phyloP scores from a whole-genome alignment of 2,329 filamentous ascomycete genomes.

The Fusarium armeniacum region DNA sequence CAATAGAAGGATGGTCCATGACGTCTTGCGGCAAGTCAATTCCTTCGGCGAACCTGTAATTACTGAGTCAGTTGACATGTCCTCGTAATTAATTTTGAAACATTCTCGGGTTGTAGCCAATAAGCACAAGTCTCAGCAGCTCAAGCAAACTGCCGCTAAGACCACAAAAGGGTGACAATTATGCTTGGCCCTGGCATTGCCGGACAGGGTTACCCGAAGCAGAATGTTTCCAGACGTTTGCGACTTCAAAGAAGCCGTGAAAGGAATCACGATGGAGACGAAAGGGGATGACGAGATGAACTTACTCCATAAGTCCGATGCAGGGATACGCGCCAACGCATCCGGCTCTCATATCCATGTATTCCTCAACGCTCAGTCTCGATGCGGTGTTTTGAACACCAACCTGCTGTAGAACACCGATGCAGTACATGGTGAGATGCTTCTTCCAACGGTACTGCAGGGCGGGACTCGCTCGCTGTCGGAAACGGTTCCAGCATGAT shows the following conservation, averaged over 20 bases:
- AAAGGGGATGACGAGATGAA: constrained; percentile 13
- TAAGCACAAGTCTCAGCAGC: not conserved
- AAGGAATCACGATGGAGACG: constrained; percentile 1
- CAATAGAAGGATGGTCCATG: constrained; percentile 26
- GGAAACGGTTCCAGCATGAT: constrained; percentile 32
- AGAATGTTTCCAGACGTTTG: not conserved
- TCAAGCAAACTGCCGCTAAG: not conserved
- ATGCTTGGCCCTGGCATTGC: not conserved
- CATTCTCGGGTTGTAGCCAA: constrained; percentile 2
- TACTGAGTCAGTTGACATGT: constrained; percentile 2
- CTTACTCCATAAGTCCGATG: constrained; percentile 36
- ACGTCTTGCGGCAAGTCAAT: constrained; percentile 32
- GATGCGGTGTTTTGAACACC: constrained; percentile 17
- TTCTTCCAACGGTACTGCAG: constrained; percentile 35
- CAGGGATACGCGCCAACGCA: constrained; percentile 33
- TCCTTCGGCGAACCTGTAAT: constrained; percentile 23
- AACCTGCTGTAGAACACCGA: constrained; percentile 30
- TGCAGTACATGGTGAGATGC: constrained; percentile 32
- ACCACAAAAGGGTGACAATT: not conserved
- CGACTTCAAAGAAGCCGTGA: not conserved
- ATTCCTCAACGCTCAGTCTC: constrained; percentile 18
- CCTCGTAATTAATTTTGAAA: not conserved
- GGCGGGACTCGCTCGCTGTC: constrained; percentile 19
- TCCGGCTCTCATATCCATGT: constrained; percentile 36
- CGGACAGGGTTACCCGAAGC: not conserved